These are phyloP conservation scores for Chloris gayana DNA, from an alignment of 176 grass and related monocot genomes.

Conservation along the genomic window DNA sequence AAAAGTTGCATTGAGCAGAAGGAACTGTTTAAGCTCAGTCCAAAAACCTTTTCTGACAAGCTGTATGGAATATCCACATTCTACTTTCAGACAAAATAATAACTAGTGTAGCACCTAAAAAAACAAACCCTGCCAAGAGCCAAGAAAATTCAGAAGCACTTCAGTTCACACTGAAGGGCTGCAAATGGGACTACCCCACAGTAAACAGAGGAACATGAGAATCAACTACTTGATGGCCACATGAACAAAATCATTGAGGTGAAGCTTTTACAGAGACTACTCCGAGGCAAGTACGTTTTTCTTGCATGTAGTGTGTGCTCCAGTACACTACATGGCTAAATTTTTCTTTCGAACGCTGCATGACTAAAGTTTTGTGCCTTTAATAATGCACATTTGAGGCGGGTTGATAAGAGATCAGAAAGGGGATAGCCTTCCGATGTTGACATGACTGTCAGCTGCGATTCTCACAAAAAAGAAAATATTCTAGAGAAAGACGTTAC, in stretches of 20 bases:
- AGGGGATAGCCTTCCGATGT: neutral
- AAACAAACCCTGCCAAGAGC: neutral
- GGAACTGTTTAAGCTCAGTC: neutral
- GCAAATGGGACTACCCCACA: neutral
- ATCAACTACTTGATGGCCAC: neutral
- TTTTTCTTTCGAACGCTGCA: neutral
- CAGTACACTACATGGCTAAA: constrained; percentile 9
- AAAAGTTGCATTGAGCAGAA: neutral
- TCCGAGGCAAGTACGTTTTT: neutral
- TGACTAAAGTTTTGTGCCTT: neutral
- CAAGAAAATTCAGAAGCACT: neutral
- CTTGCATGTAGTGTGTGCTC: neutral
- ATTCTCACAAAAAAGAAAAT: neutral
- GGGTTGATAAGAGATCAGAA: neutral
- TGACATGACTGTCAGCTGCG: constrained; percentile 18
- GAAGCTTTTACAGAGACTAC: neutral
- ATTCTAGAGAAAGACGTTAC: neutral
- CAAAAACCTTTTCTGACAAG: neutral
- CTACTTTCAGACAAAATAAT: neutral
- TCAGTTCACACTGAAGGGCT: neutral
- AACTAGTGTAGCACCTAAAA: neutral
- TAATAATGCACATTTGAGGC: neutral
- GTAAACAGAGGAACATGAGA: neutral
- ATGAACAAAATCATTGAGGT: neutral
- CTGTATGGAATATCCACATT: neutral